Conservation (phyloP, 148 eudicot species). For the Pouteria glomerata region DNA sequence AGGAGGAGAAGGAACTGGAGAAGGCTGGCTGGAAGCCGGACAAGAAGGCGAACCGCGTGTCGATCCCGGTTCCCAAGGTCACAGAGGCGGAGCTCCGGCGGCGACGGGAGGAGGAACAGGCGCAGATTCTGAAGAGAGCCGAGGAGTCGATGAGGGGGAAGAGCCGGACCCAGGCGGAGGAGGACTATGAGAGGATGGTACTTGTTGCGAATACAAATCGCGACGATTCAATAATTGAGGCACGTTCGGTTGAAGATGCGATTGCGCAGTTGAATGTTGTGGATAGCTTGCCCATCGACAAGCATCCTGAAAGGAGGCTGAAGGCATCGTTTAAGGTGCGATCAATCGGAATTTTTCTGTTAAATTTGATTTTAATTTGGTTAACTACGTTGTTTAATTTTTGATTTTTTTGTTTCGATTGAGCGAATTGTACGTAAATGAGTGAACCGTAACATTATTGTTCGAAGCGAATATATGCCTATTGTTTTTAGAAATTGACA, state of each 20-base stretch:
- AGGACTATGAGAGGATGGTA: conserved; percentile 81
- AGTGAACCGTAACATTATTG: not conserved
- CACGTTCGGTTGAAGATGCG: conserved; percentile 78
- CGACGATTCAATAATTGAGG: conserved; percentile 72
- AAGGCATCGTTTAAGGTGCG: conserved; percentile 83
- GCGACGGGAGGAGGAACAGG: conserved; percentile 58
- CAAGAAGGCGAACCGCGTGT: conserved; percentile 68
- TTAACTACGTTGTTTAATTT: not conserved
- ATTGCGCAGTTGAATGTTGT: conserved; percentile 55
- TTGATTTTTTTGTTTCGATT: not conserved
- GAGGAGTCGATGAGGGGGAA: conserved; percentile 74
- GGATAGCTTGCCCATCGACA: conserved; percentile 67
- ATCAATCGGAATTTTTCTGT: not conserved
- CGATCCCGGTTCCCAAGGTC: conserved; percentile 57
- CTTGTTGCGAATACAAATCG: conserved; percentile 67
- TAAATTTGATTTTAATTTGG: not conserved
- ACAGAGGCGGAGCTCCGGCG: conserved; percentile 70
- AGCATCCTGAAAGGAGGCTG: conserved; percentile 88
- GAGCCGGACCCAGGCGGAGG: conserved; percentile 66
- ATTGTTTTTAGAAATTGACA: too few relatives aligned
- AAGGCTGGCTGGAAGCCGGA: conserved; percentile 66
- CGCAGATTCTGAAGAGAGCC: conserved; percentile 36
- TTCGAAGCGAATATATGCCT: not conserved
- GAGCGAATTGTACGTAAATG: not conserved
- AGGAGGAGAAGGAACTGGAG: conserved; percentile 72